Percentiles rank a stretch among this genome's conserved stretches.
Evolutionary conservation across 176 grass and related monocot genomes (phyloP).

Genomic region (Cenchrus americanus): DNA sequence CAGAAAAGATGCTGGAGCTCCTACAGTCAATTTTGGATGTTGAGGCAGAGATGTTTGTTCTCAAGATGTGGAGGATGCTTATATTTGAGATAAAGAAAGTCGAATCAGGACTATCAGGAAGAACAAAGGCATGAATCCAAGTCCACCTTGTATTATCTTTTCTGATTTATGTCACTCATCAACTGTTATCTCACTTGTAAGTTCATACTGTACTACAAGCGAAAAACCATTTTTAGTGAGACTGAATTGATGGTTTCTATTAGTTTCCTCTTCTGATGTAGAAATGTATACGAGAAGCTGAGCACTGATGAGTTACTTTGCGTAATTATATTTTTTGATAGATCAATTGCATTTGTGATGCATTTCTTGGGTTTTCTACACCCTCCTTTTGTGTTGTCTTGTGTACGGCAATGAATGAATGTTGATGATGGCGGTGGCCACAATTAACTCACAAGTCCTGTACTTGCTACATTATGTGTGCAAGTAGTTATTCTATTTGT

Average conservation of each 20-base stretch:
- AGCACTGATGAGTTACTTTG: neutral
- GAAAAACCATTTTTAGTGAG: slow-evolving; percentile 29
- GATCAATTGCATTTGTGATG: neutral
- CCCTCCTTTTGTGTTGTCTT: neutral
- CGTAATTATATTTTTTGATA: neutral
- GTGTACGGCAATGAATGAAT: neutral
- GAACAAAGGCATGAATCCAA: slow-evolving; percentile 48
- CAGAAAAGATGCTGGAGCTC: slow-evolving; percentile 90
- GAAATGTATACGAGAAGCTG: slow-evolving; percentile 25
- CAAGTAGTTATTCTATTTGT: too few species aligned
- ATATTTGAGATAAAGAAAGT: slow-evolving; percentile 99
- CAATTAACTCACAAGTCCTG: neutral
- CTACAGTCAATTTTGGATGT: slow-evolving; percentile 88
- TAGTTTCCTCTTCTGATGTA: slow-evolving; percentile 16
- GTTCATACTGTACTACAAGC: slow-evolving; percentile 34
- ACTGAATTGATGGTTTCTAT: slow-evolving; percentile 26
- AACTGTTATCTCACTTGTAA: slow-evolving; percentile 38
- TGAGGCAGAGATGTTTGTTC: slow-evolving; percentile 99
- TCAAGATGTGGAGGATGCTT: slow-evolving; percentile 99
- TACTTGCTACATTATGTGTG: too few species aligned
- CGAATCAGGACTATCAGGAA: slow-evolving; percentile 70
- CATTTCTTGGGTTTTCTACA: neutral
- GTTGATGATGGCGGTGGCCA: neutral
- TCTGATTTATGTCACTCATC: slow-evolving; percentile 27
- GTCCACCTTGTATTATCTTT: slow-evolving; percentile 46